Evolutionary conservation across 208 protist genomes (phyloP).

Genomic region (Leishmania turanica): DNA sequence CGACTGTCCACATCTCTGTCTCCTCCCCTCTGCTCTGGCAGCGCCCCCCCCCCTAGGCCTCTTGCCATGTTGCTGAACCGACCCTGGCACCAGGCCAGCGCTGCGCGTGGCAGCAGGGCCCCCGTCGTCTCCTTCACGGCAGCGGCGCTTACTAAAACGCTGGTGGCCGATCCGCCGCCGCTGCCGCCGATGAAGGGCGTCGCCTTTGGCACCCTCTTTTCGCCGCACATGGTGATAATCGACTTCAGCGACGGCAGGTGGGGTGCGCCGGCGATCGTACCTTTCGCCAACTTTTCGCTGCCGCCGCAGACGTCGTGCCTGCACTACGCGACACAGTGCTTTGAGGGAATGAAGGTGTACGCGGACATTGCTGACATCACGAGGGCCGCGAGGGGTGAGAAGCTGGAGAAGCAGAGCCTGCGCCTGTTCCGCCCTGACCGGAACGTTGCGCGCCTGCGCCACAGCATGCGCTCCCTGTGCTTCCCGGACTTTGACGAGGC

Average conservation of each 20-base stretch:
- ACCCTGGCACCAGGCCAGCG: background rate
- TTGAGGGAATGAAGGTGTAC: slow-evolving; percentile 99
- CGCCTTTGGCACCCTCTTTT: slow-evolving; percentile 94
- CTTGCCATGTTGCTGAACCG: slow-evolving; percentile 12
- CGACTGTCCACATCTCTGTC: background rate
- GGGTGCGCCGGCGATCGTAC: slow-evolving; percentile 72
- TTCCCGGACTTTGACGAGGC: slow-evolving; percentile 93
- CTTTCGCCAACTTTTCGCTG: slow-evolving; percentile 85
- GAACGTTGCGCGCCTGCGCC: slow-evolving; percentile 94
- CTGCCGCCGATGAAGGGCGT: slow-evolving; percentile 59
- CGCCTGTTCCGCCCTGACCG: slow-evolving; percentile 97
- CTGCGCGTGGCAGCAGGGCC: background rate
- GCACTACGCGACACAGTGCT: slow-evolving; percentile 96
- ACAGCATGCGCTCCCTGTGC: slow-evolving; percentile 85
- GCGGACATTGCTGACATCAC: slow-evolving; percentile 76
- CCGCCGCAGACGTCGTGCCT: slow-evolving; percentile 89
- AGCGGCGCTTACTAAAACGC: slow-evolving; percentile 25
- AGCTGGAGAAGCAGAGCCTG: slow-evolving; percentile 40
- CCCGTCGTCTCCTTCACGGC: slow-evolving; percentile 28
- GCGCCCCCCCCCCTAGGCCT: background rate
- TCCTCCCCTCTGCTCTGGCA: background rate
- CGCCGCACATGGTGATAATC: slow-evolving; percentile 97
- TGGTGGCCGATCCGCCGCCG: slow-evolving; percentile 50
- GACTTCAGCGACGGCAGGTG: slow-evolving; percentile 87
- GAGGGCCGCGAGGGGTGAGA: slow-evolving; percentile 37